These are phyloP conservation scores for Adenanthera pavonina DNA, from an alignment of 306 rosid genomes.

Conservation along the genomic window DNA sequence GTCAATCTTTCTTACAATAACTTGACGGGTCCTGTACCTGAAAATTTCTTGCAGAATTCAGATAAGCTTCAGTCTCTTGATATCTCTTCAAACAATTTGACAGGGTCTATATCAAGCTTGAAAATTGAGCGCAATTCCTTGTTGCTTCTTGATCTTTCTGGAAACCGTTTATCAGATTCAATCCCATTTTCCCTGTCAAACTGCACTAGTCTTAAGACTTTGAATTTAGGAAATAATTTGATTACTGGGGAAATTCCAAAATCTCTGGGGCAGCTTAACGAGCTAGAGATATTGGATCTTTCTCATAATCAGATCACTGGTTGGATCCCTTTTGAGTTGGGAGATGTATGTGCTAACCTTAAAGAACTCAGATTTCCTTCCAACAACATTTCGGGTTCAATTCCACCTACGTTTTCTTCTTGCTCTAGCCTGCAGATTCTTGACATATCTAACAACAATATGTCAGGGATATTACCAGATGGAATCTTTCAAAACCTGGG, in stretches of 20 bases:
- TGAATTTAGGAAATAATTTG: slow-evolving; percentile 61
- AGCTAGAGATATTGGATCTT: slow-evolving; percentile 74
- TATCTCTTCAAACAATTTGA: slow-evolving; percentile 79
- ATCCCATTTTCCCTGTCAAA: slow-evolving; percentile 73
- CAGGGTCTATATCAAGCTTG: slow-evolving; percentile 74
- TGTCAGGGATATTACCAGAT: slow-evolving; percentile 75
- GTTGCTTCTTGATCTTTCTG: slow-evolving; percentile 72
- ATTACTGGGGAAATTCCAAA: slow-evolving; percentile 77
- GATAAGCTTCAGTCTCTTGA: slow-evolving; percentile 74
- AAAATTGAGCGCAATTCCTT: slow-evolving; percentile 67
- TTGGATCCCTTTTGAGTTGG: slow-evolving; percentile 87
- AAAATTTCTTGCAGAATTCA: slow-evolving; percentile 54
- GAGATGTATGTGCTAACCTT: slow-evolving; percentile 73
- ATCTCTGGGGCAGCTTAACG: slow-evolving; percentile 66
- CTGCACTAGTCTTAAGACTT: slow-evolving; percentile 68
- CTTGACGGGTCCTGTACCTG: slow-evolving; percentile 76
- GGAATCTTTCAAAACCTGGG: slow-evolving; percentile 67
- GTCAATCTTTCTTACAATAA: slow-evolving; percentile 80
- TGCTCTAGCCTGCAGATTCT: slow-evolving; percentile 71
- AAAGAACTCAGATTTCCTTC: slow-evolving; percentile 67
- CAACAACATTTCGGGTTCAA: slow-evolving; percentile 80
- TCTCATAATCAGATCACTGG: slow-evolving; percentile 80
- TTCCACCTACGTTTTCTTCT: slow-evolving; percentile 71
- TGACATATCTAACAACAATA: slow-evolving; percentile 86
- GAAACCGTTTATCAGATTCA: slow-evolving; percentile 64